Percentiles rank a stretch among this genome's conserved stretches.
Evolutionary conservation across 768 basidiomycete genomes (phyloP).

Genomic region (Pleurotus tuoliensis): DNA sequence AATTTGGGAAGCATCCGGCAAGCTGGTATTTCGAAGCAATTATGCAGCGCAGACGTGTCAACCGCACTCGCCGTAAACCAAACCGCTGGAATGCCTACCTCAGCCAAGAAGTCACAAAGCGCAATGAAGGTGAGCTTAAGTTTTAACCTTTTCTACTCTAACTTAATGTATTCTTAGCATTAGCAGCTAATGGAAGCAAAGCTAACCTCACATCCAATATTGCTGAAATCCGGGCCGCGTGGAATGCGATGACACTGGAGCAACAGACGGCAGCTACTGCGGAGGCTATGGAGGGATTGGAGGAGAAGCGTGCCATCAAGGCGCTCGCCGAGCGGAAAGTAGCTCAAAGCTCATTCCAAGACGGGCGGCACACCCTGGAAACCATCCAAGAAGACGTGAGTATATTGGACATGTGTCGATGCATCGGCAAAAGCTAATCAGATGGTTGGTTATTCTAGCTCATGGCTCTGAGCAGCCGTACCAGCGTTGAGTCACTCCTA

Average conservation of each 20-base stretch:
- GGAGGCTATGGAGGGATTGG: slow-evolving; percentile 1
- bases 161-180: neutral
- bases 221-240: slow-evolving; percentile 1
- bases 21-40: neutral
- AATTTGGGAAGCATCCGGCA: neutral
- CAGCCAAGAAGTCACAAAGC: neutral
- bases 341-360: slow-evolving; percentile 1
- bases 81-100: slow-evolving; percentile 7
- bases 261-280: slow-evolving; percentile 2
- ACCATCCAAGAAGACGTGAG: slow-evolving; percentile 9
- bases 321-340: slow-evolving; percentile 4
- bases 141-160: neutral
- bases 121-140: slow-evolving; percentile 5
- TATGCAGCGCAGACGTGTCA: neutral
- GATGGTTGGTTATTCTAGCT: neutral
- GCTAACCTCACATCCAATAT: neutral
- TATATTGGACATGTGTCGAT: neutral
- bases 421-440: neutral
- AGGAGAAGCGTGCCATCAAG: slow-evolving; percentile 1
- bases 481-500: slow-evolving; percentile 8
- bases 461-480: slow-evolving; percentile 3
- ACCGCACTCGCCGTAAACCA: neutral
- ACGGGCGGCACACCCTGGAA: neutral
- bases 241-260: slow-evolving; percentile 6
- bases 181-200: neutral